Conservation (phyloP, 1,284 basidiomycete species). For the Ustilago lituana region DNA sequence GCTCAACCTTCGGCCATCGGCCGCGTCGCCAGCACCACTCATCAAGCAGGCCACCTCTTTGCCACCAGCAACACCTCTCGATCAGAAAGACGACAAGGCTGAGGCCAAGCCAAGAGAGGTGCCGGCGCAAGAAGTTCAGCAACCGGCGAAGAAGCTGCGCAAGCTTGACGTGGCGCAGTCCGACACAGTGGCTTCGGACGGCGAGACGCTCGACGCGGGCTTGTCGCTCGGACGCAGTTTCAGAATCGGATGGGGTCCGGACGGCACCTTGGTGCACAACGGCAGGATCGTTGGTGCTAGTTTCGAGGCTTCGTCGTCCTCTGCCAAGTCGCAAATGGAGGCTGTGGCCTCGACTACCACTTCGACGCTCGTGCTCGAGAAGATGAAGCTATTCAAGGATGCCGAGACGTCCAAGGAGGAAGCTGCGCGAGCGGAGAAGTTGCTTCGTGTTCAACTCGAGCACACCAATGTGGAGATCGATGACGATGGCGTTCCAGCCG, state of each 20-base stretch:
- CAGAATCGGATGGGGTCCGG: slow-evolving; percentile 88
- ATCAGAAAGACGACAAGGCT: slow-evolving; percentile 8
- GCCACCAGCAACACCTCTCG: not conserved
- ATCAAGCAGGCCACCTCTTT: slow-evolving; percentile 6
- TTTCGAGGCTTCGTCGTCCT: not conserved
- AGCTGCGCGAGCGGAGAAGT: slow-evolving; percentile 69
- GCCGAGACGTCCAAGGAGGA: slow-evolving; percentile 30
- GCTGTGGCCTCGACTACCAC: slow-evolving; percentile 15
- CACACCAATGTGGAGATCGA: slow-evolving; percentile 75
- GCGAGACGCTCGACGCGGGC: slow-evolving; percentile 79
- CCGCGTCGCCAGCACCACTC: slow-evolving; percentile 2
- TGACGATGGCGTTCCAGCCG: slow-evolving; percentile 70
- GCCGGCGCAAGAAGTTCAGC: slow-evolving; percentile 18
- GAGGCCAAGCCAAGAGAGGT: slow-evolving; percentile 12
- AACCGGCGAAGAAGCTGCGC: slow-evolving; percentile 54
- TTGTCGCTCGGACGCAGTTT: slow-evolving; percentile 87
- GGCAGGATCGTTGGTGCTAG: slow-evolving; percentile 68
- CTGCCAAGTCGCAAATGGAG: slow-evolving; percentile 17
- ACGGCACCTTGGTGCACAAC: slow-evolving; percentile 79
- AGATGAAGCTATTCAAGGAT: slow-evolving; percentile 52
- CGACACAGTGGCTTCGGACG: slow-evolving; percentile 75
- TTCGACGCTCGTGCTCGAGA: slow-evolving; percentile 43
- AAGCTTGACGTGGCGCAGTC: slow-evolving; percentile 69
- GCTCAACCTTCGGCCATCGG: slow-evolving; percentile 21
- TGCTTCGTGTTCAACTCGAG: slow-evolving; percentile 82